Evolutionary conservation across 2,329 filamentous ascomycete species (phyloP), one percentile per base, ranked within the genome.

Genomic region (Trichoderma pleuroti): DNA sequence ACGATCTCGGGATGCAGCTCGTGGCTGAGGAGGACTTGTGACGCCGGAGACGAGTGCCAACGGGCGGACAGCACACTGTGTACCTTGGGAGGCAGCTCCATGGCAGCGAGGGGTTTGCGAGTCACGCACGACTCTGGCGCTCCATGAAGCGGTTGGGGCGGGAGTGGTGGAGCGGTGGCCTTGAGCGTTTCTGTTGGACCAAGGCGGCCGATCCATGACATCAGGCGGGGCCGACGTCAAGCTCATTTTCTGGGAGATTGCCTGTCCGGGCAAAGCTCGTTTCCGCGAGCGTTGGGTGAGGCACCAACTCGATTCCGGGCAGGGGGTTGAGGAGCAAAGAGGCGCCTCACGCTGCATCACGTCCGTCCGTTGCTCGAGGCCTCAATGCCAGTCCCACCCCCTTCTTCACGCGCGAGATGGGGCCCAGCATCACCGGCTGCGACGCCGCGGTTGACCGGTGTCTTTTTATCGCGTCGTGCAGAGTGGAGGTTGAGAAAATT

Each of bases 181-280:
- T n/a, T 32, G 18, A 46, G 52, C 56, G 34, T 57, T 56, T 49
- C 65, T 59, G 66, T 65, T 70, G 57, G 66, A 64, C 32, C 24
- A 56, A 39, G 70, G 26, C 30, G 74, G 77, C 71, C 77, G 77
- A 78, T 79, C 77, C 76, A 78, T 79, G 77, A 78, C 77, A 79
- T 78, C 77, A 78, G 73, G 73, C 72, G 68, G 73, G 72, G 74
- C 72, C 26, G 39, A 72, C 73, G 63, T 68, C 69, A 67, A 68
- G 69, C 70, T 73, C 56, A 72, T 70, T 57, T 72, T 73, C 62
- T 72, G 68, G 67, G 70, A 74, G 30, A 46, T 73, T 73, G 72
- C 70, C 70, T 74, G 72, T 73, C 70, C 54, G 54, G 72, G 72
- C 70, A 70, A 64, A 67, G 70, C 70, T 69, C 49, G 64, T 64